Evolutionary conservation across 164 flowering plant species (phyloP), one percentile per base, ranked within the genome.

Genomic region (Liquidambar formosana): DNA sequence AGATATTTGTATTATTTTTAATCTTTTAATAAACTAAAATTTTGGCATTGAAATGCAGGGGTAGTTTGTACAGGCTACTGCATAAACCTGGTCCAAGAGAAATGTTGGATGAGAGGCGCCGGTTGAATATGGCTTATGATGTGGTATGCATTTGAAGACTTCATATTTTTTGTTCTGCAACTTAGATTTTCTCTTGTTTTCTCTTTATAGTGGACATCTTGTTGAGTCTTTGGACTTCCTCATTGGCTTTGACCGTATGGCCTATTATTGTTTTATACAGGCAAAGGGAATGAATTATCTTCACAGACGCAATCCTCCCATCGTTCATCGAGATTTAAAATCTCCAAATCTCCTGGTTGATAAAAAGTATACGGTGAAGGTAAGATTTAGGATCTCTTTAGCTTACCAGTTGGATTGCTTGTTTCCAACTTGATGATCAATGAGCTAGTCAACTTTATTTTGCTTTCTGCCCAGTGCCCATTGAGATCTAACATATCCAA

Each of bases 251-350:
- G 60, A 38, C 59, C 64, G 12, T 64, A 49, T 60, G 57, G 22
- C n/a, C 48, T 68, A 4, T 26, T 54, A 26, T 48, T 75, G 45
- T 57, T 52, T 45, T 47, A 13, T 71, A n/a, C 84, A 96, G 99
- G 99, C 97, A 26, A 91, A 96, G 77, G 99, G 99, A 73, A 96
- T 96, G 99, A 96, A 96, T 82, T 96, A 96, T 87, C 97, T 96
- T 63, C 99, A 96, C 73, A 86, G 81, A 57, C 89, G 90, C 68
- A 91, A 86, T 78, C 99, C 99, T 72, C 99, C 99, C 22, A 87
- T 96, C 81, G 98, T 96, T 65, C 99, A 96, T 77, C 87, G 99
- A 66, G 99, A 96, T 83, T 71, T 96, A 72, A 96, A 96, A 70
- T 96, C 99, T 77, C 98, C 98, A 63, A 96, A 96, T 79, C 95